These are phyloP conservation scores for Malus fusca DNA, from an alignment of 306 rosid genomes.

Conservation along the genomic window DNA sequence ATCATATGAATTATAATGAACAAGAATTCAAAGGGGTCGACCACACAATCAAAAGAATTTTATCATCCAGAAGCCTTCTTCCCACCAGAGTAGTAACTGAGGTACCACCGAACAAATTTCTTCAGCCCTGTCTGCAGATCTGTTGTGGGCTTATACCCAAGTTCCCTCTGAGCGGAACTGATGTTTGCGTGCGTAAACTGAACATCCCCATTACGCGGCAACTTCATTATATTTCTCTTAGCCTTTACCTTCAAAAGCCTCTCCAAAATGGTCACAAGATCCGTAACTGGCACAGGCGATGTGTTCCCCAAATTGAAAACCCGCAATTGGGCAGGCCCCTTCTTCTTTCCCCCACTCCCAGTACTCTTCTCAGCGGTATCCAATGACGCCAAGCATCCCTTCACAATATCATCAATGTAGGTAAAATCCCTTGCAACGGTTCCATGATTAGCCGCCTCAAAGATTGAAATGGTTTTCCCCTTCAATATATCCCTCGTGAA, in stretches of 20 bases:
- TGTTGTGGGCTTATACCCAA: conserved; percentile 78
- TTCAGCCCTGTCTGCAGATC: conserved; percentile 87
- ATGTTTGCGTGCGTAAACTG: conserved; percentile 92
- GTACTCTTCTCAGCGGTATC: conserved; percentile 96
- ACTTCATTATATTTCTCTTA: conserved; percentile 58
- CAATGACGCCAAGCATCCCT: conserved; percentile 82
- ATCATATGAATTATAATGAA: conserved; percentile 76
- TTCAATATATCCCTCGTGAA: conserved; percentile 82
- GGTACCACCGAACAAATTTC: conserved; percentile 92
- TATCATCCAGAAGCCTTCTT: conserved; percentile 63
- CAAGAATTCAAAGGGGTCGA: conserved; percentile 47
- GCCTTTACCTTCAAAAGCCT: conserved; percentile 88
- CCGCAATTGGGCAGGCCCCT: conserved; percentile 77
- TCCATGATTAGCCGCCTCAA: conserved; percentile 80
- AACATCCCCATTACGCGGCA: conserved; percentile 95
- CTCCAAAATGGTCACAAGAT: conserved; percentile 89
- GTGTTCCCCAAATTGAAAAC: conserved; percentile 94
- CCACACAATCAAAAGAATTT: conserved; percentile 36
- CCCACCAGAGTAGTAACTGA: conserved; percentile 67
- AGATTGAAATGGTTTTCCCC: conserved; percentile 70
- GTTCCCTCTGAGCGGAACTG: conserved; percentile 77
- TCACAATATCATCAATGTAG: conserved; percentile 93
- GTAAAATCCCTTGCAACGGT: conserved; percentile 94
- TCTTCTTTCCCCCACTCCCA: conserved; percentile 95
- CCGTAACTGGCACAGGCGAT: conserved; percentile 77